Evolutionary conservation across 352 stramenopile species (phyloP).

Genomic region (Pythium insidiosum): DNA sequence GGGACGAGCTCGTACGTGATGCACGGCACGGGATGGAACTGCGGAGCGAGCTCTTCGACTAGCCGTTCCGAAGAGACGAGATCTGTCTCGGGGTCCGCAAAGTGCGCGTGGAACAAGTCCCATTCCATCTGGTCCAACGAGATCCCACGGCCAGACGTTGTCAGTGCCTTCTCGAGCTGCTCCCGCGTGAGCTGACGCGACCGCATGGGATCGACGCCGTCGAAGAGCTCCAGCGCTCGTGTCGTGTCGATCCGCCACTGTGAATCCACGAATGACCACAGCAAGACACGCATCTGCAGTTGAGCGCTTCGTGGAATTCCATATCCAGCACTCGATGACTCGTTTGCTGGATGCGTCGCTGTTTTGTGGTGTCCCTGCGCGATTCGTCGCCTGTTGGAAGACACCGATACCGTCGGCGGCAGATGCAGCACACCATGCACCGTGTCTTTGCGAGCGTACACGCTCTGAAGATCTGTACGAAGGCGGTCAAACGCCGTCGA

Average conservation of each 20-base stretch:
- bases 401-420: background rate
- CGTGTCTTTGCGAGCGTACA: conserved; percentile 41
- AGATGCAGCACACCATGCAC: conserved; percentile 23
- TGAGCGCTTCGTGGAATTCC: conserved; percentile 14
- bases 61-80: conserved; percentile 34
- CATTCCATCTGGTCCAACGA: conserved; percentile 29
- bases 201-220: conserved; percentile 14
- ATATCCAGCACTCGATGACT: no score
- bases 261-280: conserved; percentile 42
- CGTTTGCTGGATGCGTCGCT: no score
- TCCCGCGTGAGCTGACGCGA: conserved; percentile 20
- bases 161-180: conserved; percentile 34
- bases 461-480: conserved; percentile 45
- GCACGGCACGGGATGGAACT: conserved; percentile 19
- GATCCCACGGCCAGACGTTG: conserved; percentile 17
- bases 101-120: conserved; percentile 33
- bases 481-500: conserved; percentile 30
- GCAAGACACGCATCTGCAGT: conserved; percentile 29
- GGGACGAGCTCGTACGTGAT: conserved; percentile 49
- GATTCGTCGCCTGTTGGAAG: background rate
- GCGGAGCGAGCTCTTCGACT: conserved; percentile 23
- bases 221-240: conserved; percentile 19
- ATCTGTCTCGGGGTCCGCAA: conserved; percentile 25
- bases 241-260: conserved; percentile 36
- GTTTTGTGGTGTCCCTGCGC: background rate